Percentiles rank a stretch among this genome's conserved stretches.
phyloP scores from a whole-genome alignment of 2,329 filamentous ascomycete species.

The Paecilomyces sp. region DNA sequence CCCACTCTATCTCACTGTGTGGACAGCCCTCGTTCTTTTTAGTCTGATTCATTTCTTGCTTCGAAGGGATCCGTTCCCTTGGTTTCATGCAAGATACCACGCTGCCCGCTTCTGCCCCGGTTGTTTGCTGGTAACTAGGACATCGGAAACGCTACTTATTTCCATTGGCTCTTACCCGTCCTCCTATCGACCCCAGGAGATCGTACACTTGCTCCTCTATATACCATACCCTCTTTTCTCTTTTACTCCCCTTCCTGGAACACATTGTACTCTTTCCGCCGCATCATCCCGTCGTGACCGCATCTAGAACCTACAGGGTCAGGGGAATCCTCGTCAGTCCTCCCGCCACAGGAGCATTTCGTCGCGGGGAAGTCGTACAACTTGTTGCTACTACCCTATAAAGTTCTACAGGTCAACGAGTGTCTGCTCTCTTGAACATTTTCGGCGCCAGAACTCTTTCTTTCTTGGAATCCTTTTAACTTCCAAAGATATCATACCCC shows the following conservation, averaged over 20 bases:
- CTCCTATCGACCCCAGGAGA: not conserved
- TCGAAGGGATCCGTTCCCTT: not conserved
- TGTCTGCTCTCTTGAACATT: not conserved
- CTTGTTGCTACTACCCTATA: not conserved
- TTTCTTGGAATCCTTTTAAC: not conserved
- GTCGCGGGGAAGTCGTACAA: conserved; percentile 2
- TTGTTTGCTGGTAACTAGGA: not conserved
- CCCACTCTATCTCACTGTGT: not conserved
- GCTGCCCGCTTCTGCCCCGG: not conserved
- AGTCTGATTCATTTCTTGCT: not conserved
- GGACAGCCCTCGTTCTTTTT: not conserved
- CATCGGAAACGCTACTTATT: not conserved
- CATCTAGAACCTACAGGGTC: not conserved
- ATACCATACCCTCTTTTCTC: not conserved
- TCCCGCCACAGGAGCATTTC: not conserved
- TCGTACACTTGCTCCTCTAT: not conserved
- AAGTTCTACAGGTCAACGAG: not conserved
- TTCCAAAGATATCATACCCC: not conserved
- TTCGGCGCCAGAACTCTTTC: not conserved
- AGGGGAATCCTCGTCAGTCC: not conserved
- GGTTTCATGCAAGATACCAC: not conserved
- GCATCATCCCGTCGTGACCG: not conserved
- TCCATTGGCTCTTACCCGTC: not conserved
- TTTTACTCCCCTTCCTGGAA: not conserved
- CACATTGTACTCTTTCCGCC: not conserved